A percentile compares a stretch with the other conserved stretches of the same genome.
Conservation (phyloP, 306 rosid genomes). For the Castanopsis chinensis region DNA sequence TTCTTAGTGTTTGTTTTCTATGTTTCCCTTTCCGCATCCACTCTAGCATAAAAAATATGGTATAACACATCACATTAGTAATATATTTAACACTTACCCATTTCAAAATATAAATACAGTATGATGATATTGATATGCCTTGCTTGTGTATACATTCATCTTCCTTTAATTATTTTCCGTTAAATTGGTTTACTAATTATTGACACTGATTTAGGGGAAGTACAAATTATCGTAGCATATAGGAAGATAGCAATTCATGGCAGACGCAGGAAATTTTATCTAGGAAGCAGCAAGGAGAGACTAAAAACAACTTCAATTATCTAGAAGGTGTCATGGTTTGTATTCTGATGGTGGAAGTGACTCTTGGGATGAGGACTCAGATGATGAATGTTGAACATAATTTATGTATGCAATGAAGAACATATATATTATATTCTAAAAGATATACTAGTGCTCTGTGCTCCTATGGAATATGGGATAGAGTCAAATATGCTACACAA, state of each 20-base stretch:
- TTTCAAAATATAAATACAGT: no score
- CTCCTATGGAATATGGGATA: slow-evolving; percentile 86
- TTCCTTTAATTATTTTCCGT: not conserved
- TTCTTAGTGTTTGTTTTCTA: no score
- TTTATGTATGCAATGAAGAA: slow-evolving; percentile 37
- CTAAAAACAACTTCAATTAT: slow-evolving; percentile 49
- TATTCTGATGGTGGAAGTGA: slow-evolving; percentile 82
- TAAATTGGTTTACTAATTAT: not conserved
- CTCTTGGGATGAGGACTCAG: slow-evolving; percentile 71
- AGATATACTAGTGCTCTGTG: slow-evolving; percentile 6
- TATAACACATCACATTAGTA: no score
- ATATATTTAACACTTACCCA: no score
- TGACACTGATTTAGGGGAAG: slow-evolving; percentile 23
- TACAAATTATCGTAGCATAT: not conserved
- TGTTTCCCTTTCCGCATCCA: no score
- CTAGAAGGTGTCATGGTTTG: slow-evolving; percentile 58
- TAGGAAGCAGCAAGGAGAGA: slow-evolving; percentile 88
- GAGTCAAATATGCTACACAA: slow-evolving; percentile 63
- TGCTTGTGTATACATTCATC: no score
- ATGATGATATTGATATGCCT: no score
- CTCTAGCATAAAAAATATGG: no score
- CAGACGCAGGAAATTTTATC: slow-evolving; percentile 71
- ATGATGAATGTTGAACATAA: slow-evolving; percentile 43
- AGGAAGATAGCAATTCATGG: slow-evolving; percentile 39
- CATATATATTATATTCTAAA: no score